phyloP scores from a whole-genome alignment of 2,329 filamentous ascomycete species.

The Talaromyces sp. region DNA sequence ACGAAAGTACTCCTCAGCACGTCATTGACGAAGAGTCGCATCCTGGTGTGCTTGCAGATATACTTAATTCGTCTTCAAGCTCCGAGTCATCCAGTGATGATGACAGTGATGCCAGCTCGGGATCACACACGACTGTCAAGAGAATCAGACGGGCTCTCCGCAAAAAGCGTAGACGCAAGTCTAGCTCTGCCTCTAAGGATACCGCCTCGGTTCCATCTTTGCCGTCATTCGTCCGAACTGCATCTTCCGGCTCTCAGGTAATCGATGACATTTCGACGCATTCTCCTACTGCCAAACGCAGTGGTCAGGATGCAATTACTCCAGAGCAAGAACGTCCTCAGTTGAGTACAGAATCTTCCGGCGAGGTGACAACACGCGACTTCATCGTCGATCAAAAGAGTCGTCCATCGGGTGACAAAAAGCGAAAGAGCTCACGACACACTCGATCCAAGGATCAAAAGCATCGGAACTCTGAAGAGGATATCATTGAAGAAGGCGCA shows the following conservation, averaged over 20 bases:
- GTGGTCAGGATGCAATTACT: slow-evolving; percentile 54
- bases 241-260: slow-evolving; percentile 34
- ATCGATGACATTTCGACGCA: slow-evolving; percentile 16
- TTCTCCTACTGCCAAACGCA: slow-evolving; percentile 37
- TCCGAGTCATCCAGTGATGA: slow-evolving; percentile 48
- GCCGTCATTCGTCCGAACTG: slow-evolving; percentile 34
- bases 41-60: slow-evolving; percentile 73
- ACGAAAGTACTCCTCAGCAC: slow-evolving; percentile 82
- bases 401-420: slow-evolving; percentile 15
- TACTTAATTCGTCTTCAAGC: slow-evolving; percentile 66
- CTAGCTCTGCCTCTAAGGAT: slow-evolving; percentile 65
- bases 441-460: slow-evolving; percentile 32
- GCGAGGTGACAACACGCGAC: slow-evolving; percentile 41
- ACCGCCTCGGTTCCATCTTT: slow-evolving; percentile 47
- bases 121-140: slow-evolving; percentile 66
- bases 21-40: slow-evolving; percentile 84
- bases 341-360: slow-evolving; percentile 15
- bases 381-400: slow-evolving; percentile 36
- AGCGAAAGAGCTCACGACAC: slow-evolving; percentile 22
- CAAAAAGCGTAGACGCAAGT: slow-evolving; percentile 67
- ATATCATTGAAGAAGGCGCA: slow-evolving; percentile 12
- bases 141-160: slow-evolving; percentile 70
- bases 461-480: slow-evolving; percentile 8
- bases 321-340: slow-evolving; percentile 34
- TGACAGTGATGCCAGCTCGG: slow-evolving; percentile 63